Percentiles rank a stretch among this genome's conserved stretches.
Conservation (phyloP, 208 protist genomes). For the Trypanosoma cruzi region DNA sequence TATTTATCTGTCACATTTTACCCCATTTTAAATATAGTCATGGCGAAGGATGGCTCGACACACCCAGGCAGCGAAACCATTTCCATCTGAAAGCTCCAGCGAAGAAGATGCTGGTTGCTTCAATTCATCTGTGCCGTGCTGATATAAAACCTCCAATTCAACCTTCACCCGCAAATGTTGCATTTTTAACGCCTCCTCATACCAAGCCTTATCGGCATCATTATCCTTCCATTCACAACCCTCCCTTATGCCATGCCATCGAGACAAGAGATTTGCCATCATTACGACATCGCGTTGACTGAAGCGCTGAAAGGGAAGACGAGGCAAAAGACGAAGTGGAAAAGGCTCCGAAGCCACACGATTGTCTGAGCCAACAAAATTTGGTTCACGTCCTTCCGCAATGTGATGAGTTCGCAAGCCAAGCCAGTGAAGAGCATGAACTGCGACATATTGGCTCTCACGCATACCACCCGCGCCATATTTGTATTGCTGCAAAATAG, state of each 20-base stretch:
- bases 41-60: slow-evolving; percentile 38
- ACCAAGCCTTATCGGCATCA: slow-evolving; percentile 18
- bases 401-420: slow-evolving; percentile 41
- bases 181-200: slow-evolving; percentile 36
- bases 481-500: slow-evolving; percentile 79
- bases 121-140: slow-evolving; percentile 4
- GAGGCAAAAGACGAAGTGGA: slow-evolving; percentile 12
- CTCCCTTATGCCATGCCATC: slow-evolving; percentile 8
- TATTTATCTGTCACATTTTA: neutral
- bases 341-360: neutral
- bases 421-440: slow-evolving; percentile 52
- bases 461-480: slow-evolving; percentile 27
- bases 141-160: slow-evolving; percentile 49
- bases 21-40: slow-evolving; percentile 32
- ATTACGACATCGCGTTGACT: slow-evolving; percentile 54
- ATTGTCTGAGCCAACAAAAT: neutral
- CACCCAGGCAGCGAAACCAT: slow-evolving; percentile 40
- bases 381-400: neutral
- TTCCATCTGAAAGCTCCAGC: neutral
- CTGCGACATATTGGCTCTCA: slow-evolving; percentile 30
- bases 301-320: slow-evolving; percentile 44
- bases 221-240: neutral
- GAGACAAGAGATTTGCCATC: slow-evolving; percentile 33
- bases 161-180: slow-evolving; percentile 32
- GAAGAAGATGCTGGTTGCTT: neutral